A percentile compares a stretch with the other conserved stretches of the same genome.
Conservation (phyloP, 2,329 filamentous ascomycete genomes). For the Aureobasidium sp. region DNA sequence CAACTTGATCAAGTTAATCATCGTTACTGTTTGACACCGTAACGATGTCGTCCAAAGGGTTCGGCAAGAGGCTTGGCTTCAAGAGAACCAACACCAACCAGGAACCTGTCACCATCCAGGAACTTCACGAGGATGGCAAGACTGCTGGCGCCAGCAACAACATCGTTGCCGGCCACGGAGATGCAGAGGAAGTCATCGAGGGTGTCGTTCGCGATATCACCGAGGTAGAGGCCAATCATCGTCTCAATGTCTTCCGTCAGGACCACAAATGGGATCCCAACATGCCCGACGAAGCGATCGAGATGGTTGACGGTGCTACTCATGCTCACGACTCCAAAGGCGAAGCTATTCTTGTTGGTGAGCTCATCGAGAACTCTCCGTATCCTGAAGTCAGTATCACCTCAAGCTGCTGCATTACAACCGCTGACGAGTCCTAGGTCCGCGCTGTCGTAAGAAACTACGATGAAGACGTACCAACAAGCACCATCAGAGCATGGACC, state of each 20-base stretch:
- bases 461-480: conserved; percentile 58
- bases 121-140: conserved; percentile 15
- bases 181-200: conserved; percentile 17
- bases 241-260: conserved; percentile 51
- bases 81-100: conserved; percentile 22
- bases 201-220: conserved; percentile 20
- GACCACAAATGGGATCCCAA: conserved; percentile 53
- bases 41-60: conserved; percentile 17
- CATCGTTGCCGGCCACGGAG: conserved; percentile 19
- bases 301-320: conserved; percentile 54
- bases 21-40: neutral
- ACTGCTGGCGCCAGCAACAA: conserved; percentile 16
- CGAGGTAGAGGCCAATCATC: conserved; percentile 24
- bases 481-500: conserved; percentile 58
- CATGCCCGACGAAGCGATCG: conserved; percentile 47
- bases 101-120: conserved; percentile 14
- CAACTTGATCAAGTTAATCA: neutral
- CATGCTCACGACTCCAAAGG: conserved; percentile 49
- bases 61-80: conserved; percentile 22
- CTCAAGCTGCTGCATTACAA: neutral
- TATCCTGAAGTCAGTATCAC: conserved; percentile 53
- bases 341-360: conserved; percentile 51
- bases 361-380: conserved; percentile 59
- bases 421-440: conserved; percentile 18
- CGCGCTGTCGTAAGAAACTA: conserved; percentile 59